A percentile compares a stretch with the other conserved stretches of the same genome.
Evolutionary conservation across 2,329 filamentous ascomycete genomes (phyloP).

Genomic region (Tolypocladium tundrense): DNA sequence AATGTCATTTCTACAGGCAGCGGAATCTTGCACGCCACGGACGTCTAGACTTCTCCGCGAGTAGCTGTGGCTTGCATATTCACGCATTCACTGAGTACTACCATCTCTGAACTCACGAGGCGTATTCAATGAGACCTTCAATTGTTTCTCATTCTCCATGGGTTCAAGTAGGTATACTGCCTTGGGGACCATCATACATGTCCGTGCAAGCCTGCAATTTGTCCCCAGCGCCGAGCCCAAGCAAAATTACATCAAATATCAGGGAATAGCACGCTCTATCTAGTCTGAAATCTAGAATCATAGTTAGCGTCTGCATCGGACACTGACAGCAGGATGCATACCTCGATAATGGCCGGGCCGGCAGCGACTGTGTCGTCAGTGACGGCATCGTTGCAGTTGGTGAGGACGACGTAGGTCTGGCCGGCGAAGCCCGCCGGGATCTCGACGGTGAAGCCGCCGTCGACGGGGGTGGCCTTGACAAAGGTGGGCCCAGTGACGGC

Average conservation of each 20-base stretch:
- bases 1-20: no score
- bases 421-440: slow-evolving; percentile 14
- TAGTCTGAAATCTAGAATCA: not conserved
- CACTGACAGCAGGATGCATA: not conserved
- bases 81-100: no score
- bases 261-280: no score
- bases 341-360: slow-evolving; percentile 23
- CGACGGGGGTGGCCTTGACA: not conserved
- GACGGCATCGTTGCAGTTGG: slow-evolving; percentile 19
- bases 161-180: not conserved
- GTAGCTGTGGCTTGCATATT: no score
- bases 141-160: no score
- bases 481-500: slow-evolving; percentile 3
- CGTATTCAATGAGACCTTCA: no score
- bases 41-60: no score
- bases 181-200: not conserved
- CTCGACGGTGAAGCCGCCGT: slow-evolving; percentile 5
- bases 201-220: not conserved
- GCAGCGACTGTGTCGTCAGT: slow-evolving; percentile 23
- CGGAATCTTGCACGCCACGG: no score
- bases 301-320: not conserved
- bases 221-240: not conserved
- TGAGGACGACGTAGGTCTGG: slow-evolving; percentile 25
- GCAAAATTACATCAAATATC: not conserved
- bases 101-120: no score